phyloP scores from a whole-genome alignment of 1,284 basidiomycete genomes.

The Erythrobasidium hasegawianum region DNA sequence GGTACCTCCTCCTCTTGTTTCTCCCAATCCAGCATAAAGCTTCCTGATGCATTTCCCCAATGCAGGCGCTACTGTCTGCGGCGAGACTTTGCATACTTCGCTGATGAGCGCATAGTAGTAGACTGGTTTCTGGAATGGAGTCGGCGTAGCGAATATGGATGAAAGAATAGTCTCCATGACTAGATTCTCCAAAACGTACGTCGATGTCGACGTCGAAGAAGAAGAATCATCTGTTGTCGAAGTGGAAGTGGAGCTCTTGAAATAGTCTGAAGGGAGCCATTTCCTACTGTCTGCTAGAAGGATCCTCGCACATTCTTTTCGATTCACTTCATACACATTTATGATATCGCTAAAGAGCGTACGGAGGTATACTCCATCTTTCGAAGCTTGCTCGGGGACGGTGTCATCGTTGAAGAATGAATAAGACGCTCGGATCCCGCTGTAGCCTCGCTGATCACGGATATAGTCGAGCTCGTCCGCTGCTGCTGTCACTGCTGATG shows the following conservation, averaged over 20 bases:
- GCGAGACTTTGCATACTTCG: conserved; percentile 88
- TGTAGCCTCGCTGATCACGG: conserved; percentile 51
- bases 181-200: conserved; percentile 72
- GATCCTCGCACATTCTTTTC: conserved; percentile 86
- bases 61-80: conserved; percentile 86
- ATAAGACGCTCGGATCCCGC: conserved; percentile 62
- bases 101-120: conserved; percentile 88
- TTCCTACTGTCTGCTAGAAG: conserved; percentile 75
- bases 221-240: background rate
- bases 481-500: conserved; percentile 53
- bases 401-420: conserved; percentile 70
- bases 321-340: conserved; percentile 90
- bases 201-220: conserved; percentile 57
- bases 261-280: conserved; percentile 78
- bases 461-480: conserved; percentile 54
- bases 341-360: conserved; percentile 75
- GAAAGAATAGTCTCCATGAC: conserved; percentile 78
- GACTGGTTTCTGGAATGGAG: conserved; percentile 68
- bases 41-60: conserved; percentile 91
- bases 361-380: conserved; percentile 56
- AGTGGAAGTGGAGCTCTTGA: conserved; percentile 56
- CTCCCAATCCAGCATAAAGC: conserved; percentile 65
- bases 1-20: conserved; percentile 44
- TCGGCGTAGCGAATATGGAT: conserved; percentile 70
- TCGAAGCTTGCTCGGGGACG: conserved; percentile 25